phyloP scores from a whole-genome alignment of 208 protist species.

The Leishmania major region DNA sequence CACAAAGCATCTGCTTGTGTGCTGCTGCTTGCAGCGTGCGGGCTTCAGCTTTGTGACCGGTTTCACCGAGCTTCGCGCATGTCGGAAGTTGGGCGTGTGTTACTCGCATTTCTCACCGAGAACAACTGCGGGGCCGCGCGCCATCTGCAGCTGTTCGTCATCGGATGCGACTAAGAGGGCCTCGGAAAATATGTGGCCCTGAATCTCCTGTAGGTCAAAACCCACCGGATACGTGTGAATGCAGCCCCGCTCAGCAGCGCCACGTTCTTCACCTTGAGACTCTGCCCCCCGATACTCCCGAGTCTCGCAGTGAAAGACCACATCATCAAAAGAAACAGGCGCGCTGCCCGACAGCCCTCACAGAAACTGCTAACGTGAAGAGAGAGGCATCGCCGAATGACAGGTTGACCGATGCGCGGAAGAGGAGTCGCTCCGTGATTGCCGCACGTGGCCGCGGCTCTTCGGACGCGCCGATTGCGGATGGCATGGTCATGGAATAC shows the following conservation, averaged over 20 bases:
- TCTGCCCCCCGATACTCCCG: not conserved
- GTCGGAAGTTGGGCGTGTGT: not conserved
- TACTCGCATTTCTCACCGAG: not conserved
- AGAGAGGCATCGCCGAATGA: no score
- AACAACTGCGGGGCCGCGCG: not conserved
- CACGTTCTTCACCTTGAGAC: not conserved
- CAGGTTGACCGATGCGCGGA: no score
- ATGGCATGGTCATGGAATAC: no score
- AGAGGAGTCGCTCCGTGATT: no score
- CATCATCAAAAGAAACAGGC: not conserved
- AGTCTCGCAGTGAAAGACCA: not conserved
- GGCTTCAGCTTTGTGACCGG: not conserved
- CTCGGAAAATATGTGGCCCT: not conserved
- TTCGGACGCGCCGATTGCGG: no score
- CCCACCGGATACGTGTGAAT: no score
- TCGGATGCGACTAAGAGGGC: not conserved
- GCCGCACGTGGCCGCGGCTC: no score
- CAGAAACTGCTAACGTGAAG: no score
- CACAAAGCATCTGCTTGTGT: not conserved
- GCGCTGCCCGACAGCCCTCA: not conserved
- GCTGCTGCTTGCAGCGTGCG: not conserved
- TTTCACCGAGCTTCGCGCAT: not conserved
- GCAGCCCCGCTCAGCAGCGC: no score
- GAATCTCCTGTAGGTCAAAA: no score
- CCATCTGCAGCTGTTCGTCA: not conserved